Percentiles rank a stretch among this genome's conserved stretches.
Conservation (phyloP, 129 eudicot genomes). For the Artemisia tridentata region DNA sequence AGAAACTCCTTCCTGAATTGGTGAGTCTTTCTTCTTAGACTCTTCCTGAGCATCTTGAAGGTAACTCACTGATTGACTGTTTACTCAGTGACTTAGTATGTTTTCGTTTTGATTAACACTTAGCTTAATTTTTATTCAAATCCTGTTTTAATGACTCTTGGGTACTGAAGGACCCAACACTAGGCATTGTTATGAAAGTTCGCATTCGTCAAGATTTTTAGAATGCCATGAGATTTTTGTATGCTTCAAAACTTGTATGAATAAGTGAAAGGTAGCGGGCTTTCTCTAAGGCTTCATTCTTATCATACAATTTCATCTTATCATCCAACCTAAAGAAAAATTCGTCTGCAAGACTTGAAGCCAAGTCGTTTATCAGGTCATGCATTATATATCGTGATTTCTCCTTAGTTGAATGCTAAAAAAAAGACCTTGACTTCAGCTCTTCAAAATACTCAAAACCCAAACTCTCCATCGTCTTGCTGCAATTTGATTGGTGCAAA, state of each 20-base stretch:
- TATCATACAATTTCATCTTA: conserved; percentile 10
- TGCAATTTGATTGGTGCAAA: conserved; percentile 7
- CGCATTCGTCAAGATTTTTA: conserved; percentile 31
- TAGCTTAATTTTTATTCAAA: no score
- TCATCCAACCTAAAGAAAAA: conserved; percentile 34
- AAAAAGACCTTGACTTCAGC: conserved; percentile 30
- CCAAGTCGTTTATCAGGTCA: conserved; percentile 38
- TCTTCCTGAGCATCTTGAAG: no score
- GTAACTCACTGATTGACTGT: no score
- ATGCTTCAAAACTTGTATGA: conserved; percentile 25
- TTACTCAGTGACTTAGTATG: no score
- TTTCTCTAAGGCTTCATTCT: conserved; percentile 25
- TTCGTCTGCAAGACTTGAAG: conserved; percentile 32
- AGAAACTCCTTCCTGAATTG: no score
- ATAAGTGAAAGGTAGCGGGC: conserved; percentile 41
- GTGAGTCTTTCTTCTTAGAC: no score
- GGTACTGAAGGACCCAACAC: no score
- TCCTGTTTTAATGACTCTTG: no score
- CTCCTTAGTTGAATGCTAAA: conserved; percentile 14
- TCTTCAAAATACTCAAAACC: conserved; percentile 33
- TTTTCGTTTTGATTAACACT: no score
- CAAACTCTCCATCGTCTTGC: conserved; percentile 30
- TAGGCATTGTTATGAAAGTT: conserved; percentile 37
- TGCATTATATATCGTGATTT: conserved; percentile 29
- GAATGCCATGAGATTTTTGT: conserved; percentile 26